Evolutionary conservation across 495 filamentous ascomycete species (phyloP), one percentile per base, ranked within the genome.

Genomic region (Hypoxylon intermedium): DNA sequence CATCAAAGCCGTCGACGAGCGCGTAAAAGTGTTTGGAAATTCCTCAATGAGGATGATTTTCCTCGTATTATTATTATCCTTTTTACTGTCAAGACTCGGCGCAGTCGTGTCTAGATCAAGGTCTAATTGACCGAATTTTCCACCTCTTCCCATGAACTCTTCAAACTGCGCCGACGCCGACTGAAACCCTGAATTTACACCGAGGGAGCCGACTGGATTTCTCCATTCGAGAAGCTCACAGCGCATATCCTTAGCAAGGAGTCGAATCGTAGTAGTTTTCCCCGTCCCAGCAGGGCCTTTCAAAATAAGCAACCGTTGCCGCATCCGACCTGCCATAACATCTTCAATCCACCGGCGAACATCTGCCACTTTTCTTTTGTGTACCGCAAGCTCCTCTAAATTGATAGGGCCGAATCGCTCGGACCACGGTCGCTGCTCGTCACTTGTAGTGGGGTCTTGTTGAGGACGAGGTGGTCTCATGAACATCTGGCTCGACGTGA

Each of bases 241-340:
- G 2, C 77, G 82, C 71, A 97, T 71, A 11, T 85, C 82, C 49
- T 85, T 81, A 1, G 92, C 87, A 33, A 99, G 79, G 5, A 92
- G 77, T 18, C 82, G 84, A 19, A 98, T 67, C 0, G 93, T 93
- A 6, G 92, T 89, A 1, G 93, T 97, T 73, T 99, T 99, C 6
- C 93, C 95, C 19, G 87, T 86, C 9, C 95, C 95, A 15, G 95
- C 92, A n/a, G 91, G 85, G 11, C 95, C 95, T 68, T 91, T 95
- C 9, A 99, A 74, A 28, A 98, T 77, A 34, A 98, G 81, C 31
- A 97, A 68, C 69, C 87, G 83, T 79, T 93, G 77, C 52, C 79
- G 74, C 68, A 79, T 75, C 45, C 79, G 79, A 5, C 91, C 89
- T 30, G 75, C 66, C 47, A 93, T 83, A 0, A 89, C 89, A 59